Base-by-base conservation (phyloP, 2,329 filamentous ascomycete genomes). In the Emmonsia crescens region DNA sequence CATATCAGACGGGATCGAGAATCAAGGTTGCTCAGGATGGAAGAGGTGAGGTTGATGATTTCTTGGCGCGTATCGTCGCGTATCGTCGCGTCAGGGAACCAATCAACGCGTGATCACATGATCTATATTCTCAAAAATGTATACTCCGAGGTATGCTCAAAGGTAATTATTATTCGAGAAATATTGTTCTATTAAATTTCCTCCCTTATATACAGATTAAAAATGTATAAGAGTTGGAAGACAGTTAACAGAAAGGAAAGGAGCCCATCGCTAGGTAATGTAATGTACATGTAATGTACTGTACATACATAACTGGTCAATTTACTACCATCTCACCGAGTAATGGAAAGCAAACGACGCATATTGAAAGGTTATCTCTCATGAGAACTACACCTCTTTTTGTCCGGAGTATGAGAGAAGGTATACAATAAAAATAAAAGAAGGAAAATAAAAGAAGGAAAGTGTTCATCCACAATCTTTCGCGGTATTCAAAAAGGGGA, bases 31-130 rank as follows among this genome's bases (percentile, higher is more conserved):
- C n/a, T n/a, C n/a, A n/a, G n/a, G 31, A 12, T 6, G 40, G 19
- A 46, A 3, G 40, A 24, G 5, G 6, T 6, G 24, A n/a, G 3
- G 27, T 44, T 46, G 55, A 44, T 31, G 24, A 16, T 12, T 19
- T 57, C 27, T 44, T 21, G 40, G 56, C 56, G 56, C 56, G 56
- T n/a, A n/a, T n/a, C n/a, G n/a, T n/a, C n/a, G n/a, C n/a, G n/a
- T n/a, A n/a, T n/a, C n/a, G n/a, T 57, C 56, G 56, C 56, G 40
- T 57, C 16, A 21, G n/a, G 51, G 6, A 19, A 19, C 38, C 42
- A 19, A 42, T 46, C 19, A 31, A 40, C 60, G 60, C 60, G 60
- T 38, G 38, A 27, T 57, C 60, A 57, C 56, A 24, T 57, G 56
- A 14, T 51, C 2, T 36, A 16, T 6, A 29, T 52, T 12, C 14